Conservation (phyloP, 192 early-diverging fungal species). For the Gonapodya prolifera region DNA sequence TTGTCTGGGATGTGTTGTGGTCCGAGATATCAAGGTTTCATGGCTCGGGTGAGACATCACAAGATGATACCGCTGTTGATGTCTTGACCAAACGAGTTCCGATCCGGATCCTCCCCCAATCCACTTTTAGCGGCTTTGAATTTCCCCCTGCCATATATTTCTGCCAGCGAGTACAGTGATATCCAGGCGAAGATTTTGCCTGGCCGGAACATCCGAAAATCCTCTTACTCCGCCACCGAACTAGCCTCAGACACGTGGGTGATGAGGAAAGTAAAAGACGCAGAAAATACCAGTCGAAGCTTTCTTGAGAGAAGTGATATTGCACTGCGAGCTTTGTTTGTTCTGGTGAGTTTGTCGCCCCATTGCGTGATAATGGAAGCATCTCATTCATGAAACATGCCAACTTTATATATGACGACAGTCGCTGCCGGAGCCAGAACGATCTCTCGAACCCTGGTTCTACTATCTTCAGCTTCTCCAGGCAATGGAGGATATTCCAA, state of each 20-base stretch:
- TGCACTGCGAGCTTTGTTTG: neutral
- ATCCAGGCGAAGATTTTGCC: neutral
- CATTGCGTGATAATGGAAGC: too few relatives aligned
- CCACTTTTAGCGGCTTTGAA: neutral
- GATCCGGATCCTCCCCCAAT: neutral
- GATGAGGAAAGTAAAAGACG: neutral
- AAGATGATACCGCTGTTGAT: neutral
- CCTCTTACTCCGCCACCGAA: neutral
- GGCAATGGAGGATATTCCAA: slow-evolving; percentile 19
- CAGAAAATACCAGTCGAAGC: neutral
- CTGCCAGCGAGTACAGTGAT: neutral
- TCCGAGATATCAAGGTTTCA: neutral
- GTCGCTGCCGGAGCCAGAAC: neutral
- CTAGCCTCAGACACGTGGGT: neutral
- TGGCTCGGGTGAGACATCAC: neutral
- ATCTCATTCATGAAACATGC: neutral
- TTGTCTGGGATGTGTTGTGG: neutral
- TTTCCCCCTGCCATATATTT: neutral
- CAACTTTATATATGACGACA: neutral
- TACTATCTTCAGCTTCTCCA: slow-evolving; percentile 7
- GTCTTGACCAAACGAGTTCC: neutral
- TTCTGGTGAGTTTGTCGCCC: neutral
- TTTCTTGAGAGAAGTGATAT: neutral
- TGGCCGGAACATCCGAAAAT: neutral
- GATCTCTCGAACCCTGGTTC: neutral